Base-by-base conservation (phyloP, 371 early-diverging fungal species). In the Zychaea mexicana region DNA sequence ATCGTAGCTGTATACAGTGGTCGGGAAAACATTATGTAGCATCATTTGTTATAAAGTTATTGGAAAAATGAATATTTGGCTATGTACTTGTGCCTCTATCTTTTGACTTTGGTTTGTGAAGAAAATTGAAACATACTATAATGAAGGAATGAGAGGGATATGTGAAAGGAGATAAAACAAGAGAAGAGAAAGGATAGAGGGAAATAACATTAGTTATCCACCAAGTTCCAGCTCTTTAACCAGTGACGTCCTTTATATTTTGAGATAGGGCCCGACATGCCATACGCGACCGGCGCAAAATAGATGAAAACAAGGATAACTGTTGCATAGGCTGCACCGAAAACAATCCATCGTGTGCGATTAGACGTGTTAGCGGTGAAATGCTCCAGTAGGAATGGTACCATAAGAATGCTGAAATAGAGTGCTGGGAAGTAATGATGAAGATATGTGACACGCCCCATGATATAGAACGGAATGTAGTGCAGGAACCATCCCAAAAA, bases 391-490 rank as follows among this genome's bases (percentile, higher is more conserved):
- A 93, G 61, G 72, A 84, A 90, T 30, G 85, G 85, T 21, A 84
- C 83, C 75, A 89, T 78, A 39, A 98, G 77, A 55, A 96, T 88
- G 32, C 92, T 88, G 79, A 99, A 99, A 80, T 98, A 98, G 32
- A 99, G 81, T 0, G 99, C 96, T 0, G 99, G 99, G 81, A 97
- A 98, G 79, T 99, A 99, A 74, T 99, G 99, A 74, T 99, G 99
- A 45, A 98, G 81, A 68, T 97, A 98, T 0, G 94, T 93, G 46
- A 99, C 99, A 53, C 99, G 92, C 12, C 96, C 97, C 95, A 99
- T 97, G 54, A 98, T 88, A 71, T 88, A 97, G 82, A 99, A 99
- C 13, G 99, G 99, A 22, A 96, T 57, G 79, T 96, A 99, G 75
- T 99, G 99, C 61, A 99, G 79, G 64, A 92, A 78, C 98, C 98